A percentile compares a stretch with the other conserved stretches of the same genome.
phyloP scores from a whole-genome alignment of 805 yeast species.

The Nakazawaea pomicola region DNA sequence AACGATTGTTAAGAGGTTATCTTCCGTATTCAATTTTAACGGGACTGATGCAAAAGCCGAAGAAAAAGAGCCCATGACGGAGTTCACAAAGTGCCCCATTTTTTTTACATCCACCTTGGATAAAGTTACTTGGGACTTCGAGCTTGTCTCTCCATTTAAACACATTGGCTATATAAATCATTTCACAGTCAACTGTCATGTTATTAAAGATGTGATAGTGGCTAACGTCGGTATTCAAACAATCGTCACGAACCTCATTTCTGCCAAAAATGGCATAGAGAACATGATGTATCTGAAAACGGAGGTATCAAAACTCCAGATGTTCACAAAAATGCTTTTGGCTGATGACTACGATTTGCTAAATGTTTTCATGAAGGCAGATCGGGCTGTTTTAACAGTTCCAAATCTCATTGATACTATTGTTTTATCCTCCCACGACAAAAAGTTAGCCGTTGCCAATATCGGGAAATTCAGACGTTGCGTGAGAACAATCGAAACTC shows the following conservation, averaged over 20 bases:
- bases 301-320: slow-evolving; percentile 5
- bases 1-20: slow-evolving; percentile 12
- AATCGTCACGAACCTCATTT: slow-evolving; percentile 2
- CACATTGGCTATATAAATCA: slow-evolving; percentile 9
- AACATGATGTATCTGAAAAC: slow-evolving; percentile 8
- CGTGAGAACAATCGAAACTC: neutral
- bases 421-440: neutral
- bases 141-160: slow-evolving; percentile 10
- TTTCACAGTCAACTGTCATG: slow-evolving; percentile 1
- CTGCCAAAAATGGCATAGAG: slow-evolving; percentile 3
- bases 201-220: slow-evolving; percentile 8
- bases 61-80: neutral
- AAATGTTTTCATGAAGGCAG: slow-evolving; percentile 6
- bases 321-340: neutral
- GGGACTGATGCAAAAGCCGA: neutral
- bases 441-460: neutral
- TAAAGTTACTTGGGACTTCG: slow-evolving; percentile 11
- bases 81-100: slow-evolving; percentile 1
- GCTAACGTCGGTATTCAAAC: slow-evolving; percentile 1
- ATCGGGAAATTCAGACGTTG: neutral
- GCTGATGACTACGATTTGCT: slow-evolving; percentile 4
- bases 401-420: slow-evolving; percentile 8
- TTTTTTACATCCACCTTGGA: neutral
- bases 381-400: slow-evolving; percentile 6
- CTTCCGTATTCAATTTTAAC: neutral